Base-by-base conservation (phyloP, 2,329 filamentous ascomycete species). In the Phaeosphaeriaceae sp. region DNA sequence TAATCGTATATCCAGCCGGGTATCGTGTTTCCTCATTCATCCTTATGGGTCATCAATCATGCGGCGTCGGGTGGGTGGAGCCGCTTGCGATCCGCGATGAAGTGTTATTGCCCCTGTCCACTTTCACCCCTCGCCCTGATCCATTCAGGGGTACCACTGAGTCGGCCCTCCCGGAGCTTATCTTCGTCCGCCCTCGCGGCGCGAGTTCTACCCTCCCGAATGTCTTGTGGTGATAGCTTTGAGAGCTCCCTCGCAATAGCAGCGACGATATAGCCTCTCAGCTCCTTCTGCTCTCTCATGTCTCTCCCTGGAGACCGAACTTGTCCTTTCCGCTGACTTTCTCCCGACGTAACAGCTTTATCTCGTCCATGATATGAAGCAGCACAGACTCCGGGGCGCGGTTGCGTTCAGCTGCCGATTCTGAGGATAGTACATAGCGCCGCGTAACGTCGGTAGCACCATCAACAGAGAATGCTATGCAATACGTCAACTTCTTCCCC, bases 401-500 rank as follows among this genome's bases (percentile, higher is more conserved):
- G 59, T 82, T 90, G 57, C 94, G 87, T 55, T 89, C 85, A 13
- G 83, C 79, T 28, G 89, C 87, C 62, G 89, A 82, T 59, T 87
- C 85, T 52, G 79, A 80, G 16, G 81, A 78, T 61, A 89, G 88
- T 35, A 86, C 83, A 63, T 87, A 87, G 58, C 84, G 81, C 36
- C 84, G 79, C n/a, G 85, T 87, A 54, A 87, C 85, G 66, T 87
- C 85, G 63, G 81, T 84, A 51, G 83, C 84, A 46, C 85, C 94
- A 54, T 99, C 94, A 48, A 90, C 92, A 11, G 92, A 96, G 71
- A 99, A 99, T 42, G 93, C 94, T 52, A 99, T 87, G 77, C 92
- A 97, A 76, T 99, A 99, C 0, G 91, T 92, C 79, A 97, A 90
- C 78, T 94, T 95, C 80, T 94, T 94, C 61, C 88, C 87, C 94